A percentile compares a stretch with the other conserved stretches of the same genome.
These are phyloP conservation scores for Bipolaris bicolor DNA, from an alignment of 2,329 filamentous ascomycete species.

Conservation along the genomic window DNA sequence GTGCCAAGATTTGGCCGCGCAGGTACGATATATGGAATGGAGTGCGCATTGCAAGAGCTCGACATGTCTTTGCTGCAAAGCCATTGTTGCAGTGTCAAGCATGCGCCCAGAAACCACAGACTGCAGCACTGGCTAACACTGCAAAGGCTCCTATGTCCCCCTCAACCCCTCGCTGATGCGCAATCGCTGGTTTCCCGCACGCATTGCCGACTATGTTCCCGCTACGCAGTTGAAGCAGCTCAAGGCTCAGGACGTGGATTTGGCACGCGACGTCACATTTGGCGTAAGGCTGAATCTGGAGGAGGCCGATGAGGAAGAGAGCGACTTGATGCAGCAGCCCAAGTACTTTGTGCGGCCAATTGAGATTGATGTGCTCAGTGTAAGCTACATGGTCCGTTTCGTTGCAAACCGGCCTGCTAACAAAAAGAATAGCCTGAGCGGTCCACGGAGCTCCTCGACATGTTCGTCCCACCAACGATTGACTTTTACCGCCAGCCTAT, in stretches of 20 bases:
- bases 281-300: constrained; percentile 40
- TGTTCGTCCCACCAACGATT: constrained; percentile 55
- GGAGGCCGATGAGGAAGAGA: constrained; percentile 35
- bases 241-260: constrained; percentile 51
- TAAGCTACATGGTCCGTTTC: constrained; percentile 24
- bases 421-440: constrained; percentile 46
- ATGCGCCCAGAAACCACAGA: neutral
- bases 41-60: neutral
- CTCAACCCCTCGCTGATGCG: constrained; percentile 61
- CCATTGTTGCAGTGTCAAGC: constrained; percentile 4
- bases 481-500: constrained; percentile 57
- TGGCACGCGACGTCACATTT: constrained; percentile 57
- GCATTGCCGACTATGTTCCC: constrained; percentile 61
- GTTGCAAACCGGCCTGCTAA: constrained; percentile 24
- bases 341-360: constrained; percentile 46
- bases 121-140: constrained; percentile 24
- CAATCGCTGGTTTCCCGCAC: constrained; percentile 59
- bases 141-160: constrained; percentile 59
- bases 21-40: constrained; percentile 31
- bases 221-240: constrained; percentile 53
- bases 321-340: constrained; percentile 21
- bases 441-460: constrained; percentile 55
- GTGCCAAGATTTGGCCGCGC: constrained; percentile 58
- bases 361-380: constrained; percentile 51
- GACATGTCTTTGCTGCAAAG: neutral